phyloP scores from a whole-genome alignment of 768 basidiomycete species.

The Roridomyces roridus region DNA sequence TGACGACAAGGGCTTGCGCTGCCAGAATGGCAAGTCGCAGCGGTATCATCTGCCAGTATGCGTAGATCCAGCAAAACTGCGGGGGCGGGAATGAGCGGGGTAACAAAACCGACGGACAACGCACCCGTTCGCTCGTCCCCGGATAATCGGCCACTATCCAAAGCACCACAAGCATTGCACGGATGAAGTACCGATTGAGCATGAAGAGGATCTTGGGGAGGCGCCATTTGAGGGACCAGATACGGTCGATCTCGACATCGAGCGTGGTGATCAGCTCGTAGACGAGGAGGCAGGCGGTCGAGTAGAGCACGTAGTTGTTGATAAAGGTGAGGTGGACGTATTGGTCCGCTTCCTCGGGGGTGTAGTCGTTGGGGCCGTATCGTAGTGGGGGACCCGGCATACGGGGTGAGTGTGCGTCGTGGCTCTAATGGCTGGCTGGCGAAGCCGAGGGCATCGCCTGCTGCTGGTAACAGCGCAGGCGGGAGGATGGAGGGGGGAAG shows the following conservation, averaged over 20 bases:
- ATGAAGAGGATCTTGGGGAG: slow-evolving; percentile 24
- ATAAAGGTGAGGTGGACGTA: slow-evolving; percentile 4
- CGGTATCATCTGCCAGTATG: slow-evolving; percentile 25
- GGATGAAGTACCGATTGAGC: slow-evolving; percentile 24
- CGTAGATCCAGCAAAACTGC: slow-evolving; percentile 20
- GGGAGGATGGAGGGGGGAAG: too few relatives aligned
- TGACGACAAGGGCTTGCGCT: slow-evolving; percentile 21
- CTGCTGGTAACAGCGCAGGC: too few relatives aligned
- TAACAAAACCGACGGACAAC: not conserved
- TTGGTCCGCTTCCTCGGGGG: not conserved
- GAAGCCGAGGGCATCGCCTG: too few relatives aligned
- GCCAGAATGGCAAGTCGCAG: slow-evolving; percentile 22
- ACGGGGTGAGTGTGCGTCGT: not conserved
- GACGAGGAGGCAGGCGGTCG: slow-evolving; percentile 17
- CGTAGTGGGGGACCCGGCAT: slow-evolving; percentile 17
- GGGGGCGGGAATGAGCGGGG: not conserved
- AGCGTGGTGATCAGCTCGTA: slow-evolving; percentile 23
- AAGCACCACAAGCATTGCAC: slow-evolving; percentile 15
- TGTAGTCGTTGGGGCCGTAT: slow-evolving; percentile 9
- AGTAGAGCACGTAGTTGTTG: slow-evolving; percentile 12
- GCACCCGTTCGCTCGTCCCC: slow-evolving; percentile 6
- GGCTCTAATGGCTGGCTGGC: too few relatives aligned
- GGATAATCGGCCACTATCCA: slow-evolving; percentile 23
- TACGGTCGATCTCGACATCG: slow-evolving; percentile 18
- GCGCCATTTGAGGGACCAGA: slow-evolving; percentile 24